Conservation (phyloP, 2,329 filamentous ascomycete genomes). For the Penicillium sp. region DNA sequence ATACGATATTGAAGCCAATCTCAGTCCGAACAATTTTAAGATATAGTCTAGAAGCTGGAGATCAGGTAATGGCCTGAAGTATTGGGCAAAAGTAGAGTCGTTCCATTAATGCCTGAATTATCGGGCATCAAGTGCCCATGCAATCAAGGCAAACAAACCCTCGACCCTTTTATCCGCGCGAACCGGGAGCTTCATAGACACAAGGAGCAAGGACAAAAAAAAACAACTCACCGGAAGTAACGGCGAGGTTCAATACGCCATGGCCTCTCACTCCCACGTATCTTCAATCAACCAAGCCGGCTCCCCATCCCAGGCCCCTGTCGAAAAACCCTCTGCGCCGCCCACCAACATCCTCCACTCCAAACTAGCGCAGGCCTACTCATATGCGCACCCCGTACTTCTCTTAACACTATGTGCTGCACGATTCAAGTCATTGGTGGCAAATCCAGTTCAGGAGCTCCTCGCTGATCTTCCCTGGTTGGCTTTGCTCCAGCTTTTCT, state of each 20-base stretch:
- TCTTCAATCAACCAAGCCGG: conserved; percentile 2
- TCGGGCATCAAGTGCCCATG: neutral
- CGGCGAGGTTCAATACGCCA: conserved; percentile 13
- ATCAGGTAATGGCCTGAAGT: neutral
- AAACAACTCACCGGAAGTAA: neutral
- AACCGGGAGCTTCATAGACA: neutral
- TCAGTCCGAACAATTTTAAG: neutral
- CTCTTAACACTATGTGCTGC: conserved; percentile 65
- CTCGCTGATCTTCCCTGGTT: conserved; percentile 62
- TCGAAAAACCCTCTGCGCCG: conserved; percentile 31
- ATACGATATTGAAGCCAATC: neutral
- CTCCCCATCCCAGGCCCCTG: conserved; percentile 12
- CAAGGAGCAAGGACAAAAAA: neutral
- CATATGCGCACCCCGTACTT: conserved; percentile 67
- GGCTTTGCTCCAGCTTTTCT: conserved; percentile 62
- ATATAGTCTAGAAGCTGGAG: neutral
- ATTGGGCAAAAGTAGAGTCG: neutral
- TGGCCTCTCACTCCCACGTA: conserved; percentile 16
- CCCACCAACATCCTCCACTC: conserved; percentile 52
- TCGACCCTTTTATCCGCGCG: neutral
- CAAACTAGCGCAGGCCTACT: conserved; percentile 55
- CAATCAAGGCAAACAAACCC: neutral
- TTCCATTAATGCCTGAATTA: neutral
- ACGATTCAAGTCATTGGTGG: conserved; percentile 67
- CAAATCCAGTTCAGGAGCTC: conserved; percentile 68